A percentile compares a stretch with the other conserved stretches of the same genome.
Evolutionary conservation across 2,329 filamentous ascomycete species (phyloP).

Genomic region (Fusarium luffae): DNA sequence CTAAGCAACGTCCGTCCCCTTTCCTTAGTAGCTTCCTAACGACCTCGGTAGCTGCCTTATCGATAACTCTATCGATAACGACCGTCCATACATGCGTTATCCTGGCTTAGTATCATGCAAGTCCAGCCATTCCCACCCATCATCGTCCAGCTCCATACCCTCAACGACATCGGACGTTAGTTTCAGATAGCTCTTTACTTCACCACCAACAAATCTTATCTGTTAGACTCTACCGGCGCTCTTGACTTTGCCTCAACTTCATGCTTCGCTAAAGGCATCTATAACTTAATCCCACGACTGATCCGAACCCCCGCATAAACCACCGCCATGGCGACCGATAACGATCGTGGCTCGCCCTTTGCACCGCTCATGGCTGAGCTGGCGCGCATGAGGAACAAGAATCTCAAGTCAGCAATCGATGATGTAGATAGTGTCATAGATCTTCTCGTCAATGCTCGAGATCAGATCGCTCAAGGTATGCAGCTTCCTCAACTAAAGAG

Average conservation of each 20-base stretch:
- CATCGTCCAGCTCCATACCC: slow-evolving; percentile 27
- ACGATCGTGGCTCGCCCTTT: slow-evolving; percentile 58
- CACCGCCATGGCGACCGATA: slow-evolving; percentile 50
- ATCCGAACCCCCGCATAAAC: slow-evolving; percentile 4
- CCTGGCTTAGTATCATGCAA: slow-evolving; percentile 21
- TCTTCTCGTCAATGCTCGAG: slow-evolving; percentile 76
- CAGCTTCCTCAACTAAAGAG: not conserved
- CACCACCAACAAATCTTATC: slow-evolving; percentile 5
- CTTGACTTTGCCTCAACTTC: not conserved
- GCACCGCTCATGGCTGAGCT: slow-evolving; percentile 76
- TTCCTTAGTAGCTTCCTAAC: not conserved
- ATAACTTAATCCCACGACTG: not conserved
- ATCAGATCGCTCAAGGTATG: slow-evolving; percentile 76
- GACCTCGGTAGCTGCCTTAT: slow-evolving; percentile 26
- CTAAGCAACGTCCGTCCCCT: not conserved
- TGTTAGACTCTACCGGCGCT: not conserved
- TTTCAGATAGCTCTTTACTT: slow-evolving; percentile 12
- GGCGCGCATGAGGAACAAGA: slow-evolving; percentile 74
- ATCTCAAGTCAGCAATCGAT: slow-evolving; percentile 75
- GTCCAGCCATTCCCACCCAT: slow-evolving; percentile 21
- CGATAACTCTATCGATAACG: slow-evolving; percentile 44
- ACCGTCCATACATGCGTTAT: slow-evolving; percentile 15
- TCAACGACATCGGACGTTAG: slow-evolving; percentile 36
- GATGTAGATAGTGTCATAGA: slow-evolving; percentile 89
- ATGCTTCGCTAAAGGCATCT: not conserved